Conservation (phyloP, 1,139 yeast genomes). For the Trichomonascaceae sp. region DNA sequence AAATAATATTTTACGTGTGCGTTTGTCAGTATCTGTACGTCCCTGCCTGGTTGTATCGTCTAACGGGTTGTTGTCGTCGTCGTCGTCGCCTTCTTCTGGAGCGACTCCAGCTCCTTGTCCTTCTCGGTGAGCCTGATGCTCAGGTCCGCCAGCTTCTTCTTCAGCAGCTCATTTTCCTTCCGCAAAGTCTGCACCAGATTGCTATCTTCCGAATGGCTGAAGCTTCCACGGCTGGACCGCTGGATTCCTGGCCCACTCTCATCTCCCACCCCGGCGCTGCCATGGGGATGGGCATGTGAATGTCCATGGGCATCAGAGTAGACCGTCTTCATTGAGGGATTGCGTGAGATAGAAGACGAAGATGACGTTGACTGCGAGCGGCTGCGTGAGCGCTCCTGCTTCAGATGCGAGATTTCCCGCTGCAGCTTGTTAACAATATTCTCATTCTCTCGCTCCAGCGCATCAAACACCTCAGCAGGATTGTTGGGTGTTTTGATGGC, state of each 20-base stretch:
- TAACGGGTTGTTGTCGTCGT: background rate
- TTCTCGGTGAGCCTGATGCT: constrained; percentile 19
- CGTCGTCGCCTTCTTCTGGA: constrained; percentile 6
- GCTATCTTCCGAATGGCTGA: constrained; percentile 14
- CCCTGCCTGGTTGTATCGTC: background rate
- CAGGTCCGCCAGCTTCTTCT: constrained; percentile 22
- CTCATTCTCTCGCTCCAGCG: constrained; percentile 26
- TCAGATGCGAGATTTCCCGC: constrained; percentile 22
- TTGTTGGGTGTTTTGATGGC: constrained; percentile 2
- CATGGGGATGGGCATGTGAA: constrained; percentile 9
- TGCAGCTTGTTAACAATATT: constrained; percentile 27
- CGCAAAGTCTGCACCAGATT: constrained; percentile 13
- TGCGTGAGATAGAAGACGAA: constrained; percentile 20
- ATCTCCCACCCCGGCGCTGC: constrained; percentile 7
- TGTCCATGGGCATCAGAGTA: constrained; percentile 16
- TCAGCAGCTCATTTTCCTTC: constrained; percentile 22
- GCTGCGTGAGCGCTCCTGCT: constrained; percentile 18
- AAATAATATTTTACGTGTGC: background rate
- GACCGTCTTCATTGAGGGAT: constrained; percentile 18
- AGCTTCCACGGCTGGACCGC: constrained; percentile 11
- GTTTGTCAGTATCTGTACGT: background rate
- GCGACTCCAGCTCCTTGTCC: constrained; percentile 20
- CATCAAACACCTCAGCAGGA: constrained; percentile 17
- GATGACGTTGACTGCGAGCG: constrained; percentile 21
- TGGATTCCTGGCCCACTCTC: constrained; percentile 5